phyloP scores from a whole-genome alignment of 257 asterid species.

The Prunella vulgaris region DNA sequence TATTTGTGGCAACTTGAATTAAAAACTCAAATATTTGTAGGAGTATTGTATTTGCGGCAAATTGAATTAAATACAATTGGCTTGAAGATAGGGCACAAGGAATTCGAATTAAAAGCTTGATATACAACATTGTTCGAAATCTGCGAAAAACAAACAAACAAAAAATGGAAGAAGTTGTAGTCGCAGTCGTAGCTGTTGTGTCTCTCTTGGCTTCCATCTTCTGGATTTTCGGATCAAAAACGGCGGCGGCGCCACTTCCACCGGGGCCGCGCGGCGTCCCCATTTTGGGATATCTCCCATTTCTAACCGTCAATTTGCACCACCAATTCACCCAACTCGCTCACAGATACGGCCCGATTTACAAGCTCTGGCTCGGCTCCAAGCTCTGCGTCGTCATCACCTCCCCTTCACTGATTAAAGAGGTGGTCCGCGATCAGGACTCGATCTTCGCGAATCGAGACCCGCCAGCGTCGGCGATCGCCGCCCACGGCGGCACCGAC shows the following conservation, averaged over 20 bases:
- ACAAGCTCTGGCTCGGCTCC: constrained; percentile 9
- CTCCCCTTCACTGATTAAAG: not conserved
- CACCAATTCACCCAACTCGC: not conserved
- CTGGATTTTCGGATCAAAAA: not conserved
- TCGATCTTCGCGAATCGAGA: constrained; percentile 5
- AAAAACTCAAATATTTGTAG: too few relatives aligned
- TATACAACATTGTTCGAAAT: too few relatives aligned
- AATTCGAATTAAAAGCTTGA: too few relatives aligned
- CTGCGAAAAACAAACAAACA: not conserved
- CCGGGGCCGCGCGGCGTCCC: constrained; percentile 3
- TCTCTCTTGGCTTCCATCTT: not conserved
- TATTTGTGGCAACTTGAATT: too few relatives aligned
- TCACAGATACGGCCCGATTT: constrained; percentile 5
- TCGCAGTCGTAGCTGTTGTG: not conserved
- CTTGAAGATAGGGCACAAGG: too few relatives aligned
- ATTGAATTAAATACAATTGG: too few relatives aligned
- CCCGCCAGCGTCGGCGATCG: not conserved
- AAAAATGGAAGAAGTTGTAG: not conserved
- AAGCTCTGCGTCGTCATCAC: not conserved
- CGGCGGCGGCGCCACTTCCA: not conserved
- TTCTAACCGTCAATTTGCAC: not conserved
- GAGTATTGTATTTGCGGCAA: too few relatives aligned
- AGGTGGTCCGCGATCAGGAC: constrained; percentile 4
- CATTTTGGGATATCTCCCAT: constrained; percentile 4
- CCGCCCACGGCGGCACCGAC: not conserved